A percentile compares a stretch with the other conserved stretches of the same genome.
Evolutionary conservation across 805 yeast species (phyloP).

Genomic region (Candida succiphila): DNA sequence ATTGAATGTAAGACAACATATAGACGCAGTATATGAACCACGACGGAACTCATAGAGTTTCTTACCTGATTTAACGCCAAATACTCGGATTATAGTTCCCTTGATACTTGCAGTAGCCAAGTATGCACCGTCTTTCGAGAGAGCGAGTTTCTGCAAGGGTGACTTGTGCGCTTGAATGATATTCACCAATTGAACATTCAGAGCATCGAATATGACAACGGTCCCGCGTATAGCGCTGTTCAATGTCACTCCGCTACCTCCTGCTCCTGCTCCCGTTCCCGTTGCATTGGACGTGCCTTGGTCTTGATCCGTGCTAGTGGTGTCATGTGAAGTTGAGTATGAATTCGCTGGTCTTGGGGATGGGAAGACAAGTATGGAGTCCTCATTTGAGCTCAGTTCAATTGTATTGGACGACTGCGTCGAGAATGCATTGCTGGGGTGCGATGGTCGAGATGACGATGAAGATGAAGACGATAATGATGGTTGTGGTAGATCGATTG

Average conservation of each 20-base stretch:
- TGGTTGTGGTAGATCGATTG: constrained; percentile 39
- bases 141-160: constrained; percentile 53
- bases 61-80: constrained; percentile 54
- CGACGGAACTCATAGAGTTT: constrained; percentile 68
- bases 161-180: constrained; percentile 83
- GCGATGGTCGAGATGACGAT: no score
- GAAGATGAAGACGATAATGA: constrained; percentile 20
- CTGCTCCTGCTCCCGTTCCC: no score
- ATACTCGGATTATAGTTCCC: constrained; percentile 85
- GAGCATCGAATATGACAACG: constrained; percentile 72
- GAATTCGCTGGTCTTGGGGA: constrained; percentile 15
- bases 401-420: no score
- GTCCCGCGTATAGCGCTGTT: constrained; percentile 42
- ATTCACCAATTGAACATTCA: constrained; percentile 63
- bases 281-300: no score
- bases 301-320: no score
- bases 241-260: no score
- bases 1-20: constrained; percentile 70
- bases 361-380: constrained; percentile 45
- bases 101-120: constrained; percentile 85
- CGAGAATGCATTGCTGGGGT: no score
- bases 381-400: constrained; percentile 30
- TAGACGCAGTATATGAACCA: constrained; percentile 78
- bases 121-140: constrained; percentile 68
- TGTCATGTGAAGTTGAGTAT: not conserved